Conservation (phyloP, 768 basidiomycete genomes). For the Galerina sulciceps region DNA sequence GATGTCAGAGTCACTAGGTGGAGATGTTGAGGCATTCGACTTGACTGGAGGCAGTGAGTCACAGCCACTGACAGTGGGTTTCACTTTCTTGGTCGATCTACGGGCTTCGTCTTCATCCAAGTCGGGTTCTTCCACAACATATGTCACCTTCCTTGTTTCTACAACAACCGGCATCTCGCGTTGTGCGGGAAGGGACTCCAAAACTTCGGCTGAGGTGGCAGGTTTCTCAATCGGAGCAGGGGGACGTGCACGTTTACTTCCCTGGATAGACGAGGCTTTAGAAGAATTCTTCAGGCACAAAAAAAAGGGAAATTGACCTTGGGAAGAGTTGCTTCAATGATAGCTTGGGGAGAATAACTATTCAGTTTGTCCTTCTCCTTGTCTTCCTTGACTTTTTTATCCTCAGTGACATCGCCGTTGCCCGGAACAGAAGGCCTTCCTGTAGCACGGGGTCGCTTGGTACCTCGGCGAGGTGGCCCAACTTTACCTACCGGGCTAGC, state of each 20-base stretch:
- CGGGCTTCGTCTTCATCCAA: constrained; percentile 45
- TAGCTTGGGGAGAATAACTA: constrained; percentile 60
- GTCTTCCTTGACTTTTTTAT: constrained; percentile 26
- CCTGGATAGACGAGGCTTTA: constrained; percentile 42
- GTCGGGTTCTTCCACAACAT: constrained; percentile 37
- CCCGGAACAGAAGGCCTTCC: constrained; percentile 39
- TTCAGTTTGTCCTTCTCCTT: constrained; percentile 33
- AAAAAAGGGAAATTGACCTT: constrained; percentile 47
- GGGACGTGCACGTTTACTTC: constrained; percentile 78
- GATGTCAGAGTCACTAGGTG: constrained; percentile 20
- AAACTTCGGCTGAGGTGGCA: constrained; percentile 9
- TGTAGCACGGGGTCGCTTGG: constrained; percentile 47
- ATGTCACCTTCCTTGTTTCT: constrained; percentile 17
- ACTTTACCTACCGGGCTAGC: constrained; percentile 64
- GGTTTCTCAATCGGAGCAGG: constrained; percentile 57
- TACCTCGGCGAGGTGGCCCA: constrained; percentile 44
- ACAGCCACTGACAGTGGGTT: constrained; percentile 36
- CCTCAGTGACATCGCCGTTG: constrained; percentile 31
- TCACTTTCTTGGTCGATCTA: constrained; percentile 52
- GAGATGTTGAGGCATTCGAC: not conserved
- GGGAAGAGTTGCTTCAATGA: constrained; percentile 80
- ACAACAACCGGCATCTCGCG: constrained; percentile 15
- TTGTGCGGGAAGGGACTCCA: constrained; percentile 12
- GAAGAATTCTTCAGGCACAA: not conserved
- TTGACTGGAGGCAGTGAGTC: constrained; percentile 10